These are phyloP conservation scores for Phaseolus coccineus DNA, from an alignment of 331 rosid species.

Conservation along the genomic window DNA sequence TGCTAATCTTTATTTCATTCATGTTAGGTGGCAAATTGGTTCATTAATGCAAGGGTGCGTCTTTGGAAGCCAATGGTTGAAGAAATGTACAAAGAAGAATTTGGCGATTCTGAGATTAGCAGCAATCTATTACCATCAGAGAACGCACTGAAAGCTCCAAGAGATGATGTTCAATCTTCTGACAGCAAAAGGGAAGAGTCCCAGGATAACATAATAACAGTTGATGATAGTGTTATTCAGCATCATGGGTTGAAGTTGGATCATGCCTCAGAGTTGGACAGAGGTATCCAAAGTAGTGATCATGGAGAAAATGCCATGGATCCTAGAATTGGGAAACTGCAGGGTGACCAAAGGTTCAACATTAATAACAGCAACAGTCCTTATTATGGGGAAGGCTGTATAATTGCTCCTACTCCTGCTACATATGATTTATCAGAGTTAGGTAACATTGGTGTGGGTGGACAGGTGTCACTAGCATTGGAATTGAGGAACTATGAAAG, in stretches of 20 bases:
- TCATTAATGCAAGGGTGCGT: conserved; percentile 72
- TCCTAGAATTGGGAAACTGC: conserved; percentile 56
- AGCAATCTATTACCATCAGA: conserved; percentile 63
- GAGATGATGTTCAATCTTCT: conserved; percentile 44
- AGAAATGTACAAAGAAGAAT: conserved; percentile 84
- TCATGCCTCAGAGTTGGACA: conserved; percentile 41
- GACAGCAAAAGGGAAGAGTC: conserved; percentile 52
- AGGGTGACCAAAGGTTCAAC: conserved; percentile 56
- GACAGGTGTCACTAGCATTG: conserved; percentile 80
- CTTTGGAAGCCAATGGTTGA: conserved; percentile 92
- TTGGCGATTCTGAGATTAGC: conserved; percentile 75
- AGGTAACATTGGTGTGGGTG: conserved; percentile 49
- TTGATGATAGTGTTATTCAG: conserved; percentile 41
- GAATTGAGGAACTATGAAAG: conserved; percentile 85
- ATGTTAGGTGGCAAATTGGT: conserved; percentile 54
- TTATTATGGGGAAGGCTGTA: conserved; percentile 52
- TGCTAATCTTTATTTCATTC: background rate
- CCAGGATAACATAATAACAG: conserved; percentile 47
- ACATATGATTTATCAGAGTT: conserved; percentile 63
- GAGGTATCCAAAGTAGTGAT: conserved; percentile 29
- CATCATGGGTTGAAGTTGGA: conserved; percentile 45
- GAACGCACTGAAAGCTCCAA: conserved; percentile 33
- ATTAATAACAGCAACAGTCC: conserved; percentile 44
- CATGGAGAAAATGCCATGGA: conserved; percentile 51
- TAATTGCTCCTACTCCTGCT: conserved; percentile 50